These are phyloP conservation scores for Metschnikowia anglica DNA, from an alignment of 805 yeast genomes.

Conservation along the genomic window DNA sequence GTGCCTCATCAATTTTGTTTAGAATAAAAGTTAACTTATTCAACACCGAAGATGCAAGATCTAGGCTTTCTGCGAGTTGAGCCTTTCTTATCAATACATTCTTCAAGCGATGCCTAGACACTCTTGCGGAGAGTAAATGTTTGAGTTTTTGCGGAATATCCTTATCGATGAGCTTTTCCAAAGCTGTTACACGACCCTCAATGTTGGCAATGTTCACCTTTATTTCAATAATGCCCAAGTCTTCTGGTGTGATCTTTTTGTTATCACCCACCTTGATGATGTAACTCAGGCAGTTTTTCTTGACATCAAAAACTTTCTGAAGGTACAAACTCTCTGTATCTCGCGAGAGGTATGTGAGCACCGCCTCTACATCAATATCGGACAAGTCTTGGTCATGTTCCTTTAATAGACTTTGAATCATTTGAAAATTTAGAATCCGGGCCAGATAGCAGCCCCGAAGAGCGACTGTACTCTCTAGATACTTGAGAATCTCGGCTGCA, in stretches of 20 bases:
- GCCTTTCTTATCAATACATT: conserved; percentile 20
- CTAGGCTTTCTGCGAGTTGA: conserved; percentile 20
- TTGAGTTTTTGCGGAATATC: conserved; percentile 21
- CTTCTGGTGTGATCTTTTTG: conserved; percentile 27
- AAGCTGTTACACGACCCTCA: conserved; percentile 18
- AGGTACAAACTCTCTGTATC: conserved; percentile 19
- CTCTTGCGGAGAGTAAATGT: conserved; percentile 17
- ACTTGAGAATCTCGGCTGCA: conserved; percentile 3
- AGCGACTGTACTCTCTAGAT: conserved; percentile 6
- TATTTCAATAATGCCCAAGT: conserved; percentile 31
- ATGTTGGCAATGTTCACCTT: conserved; percentile 24
- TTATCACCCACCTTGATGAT: conserved; percentile 23
- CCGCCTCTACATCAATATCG: conserved; percentile 27
- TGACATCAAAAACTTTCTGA: neutral
- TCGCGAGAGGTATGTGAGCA: conserved; percentile 29
- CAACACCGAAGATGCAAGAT: conserved; percentile 18
- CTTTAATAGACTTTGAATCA: conserved; percentile 14
- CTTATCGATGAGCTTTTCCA: conserved; percentile 23
- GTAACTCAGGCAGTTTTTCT: conserved; percentile 12
- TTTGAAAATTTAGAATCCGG: conserved; percentile 16
- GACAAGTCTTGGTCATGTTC: conserved; percentile 16
- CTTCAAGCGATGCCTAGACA: conserved; percentile 21
- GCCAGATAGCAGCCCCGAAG: conserved; percentile 20
- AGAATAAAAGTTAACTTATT: conserved; percentile 27
- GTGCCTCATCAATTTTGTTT: conserved; percentile 38